Evolutionary conservation across 2,329 filamentous ascomycete genomes (phyloP), one percentile per base, ranked within the genome.

Genomic region (Amphichorda felina): DNA sequence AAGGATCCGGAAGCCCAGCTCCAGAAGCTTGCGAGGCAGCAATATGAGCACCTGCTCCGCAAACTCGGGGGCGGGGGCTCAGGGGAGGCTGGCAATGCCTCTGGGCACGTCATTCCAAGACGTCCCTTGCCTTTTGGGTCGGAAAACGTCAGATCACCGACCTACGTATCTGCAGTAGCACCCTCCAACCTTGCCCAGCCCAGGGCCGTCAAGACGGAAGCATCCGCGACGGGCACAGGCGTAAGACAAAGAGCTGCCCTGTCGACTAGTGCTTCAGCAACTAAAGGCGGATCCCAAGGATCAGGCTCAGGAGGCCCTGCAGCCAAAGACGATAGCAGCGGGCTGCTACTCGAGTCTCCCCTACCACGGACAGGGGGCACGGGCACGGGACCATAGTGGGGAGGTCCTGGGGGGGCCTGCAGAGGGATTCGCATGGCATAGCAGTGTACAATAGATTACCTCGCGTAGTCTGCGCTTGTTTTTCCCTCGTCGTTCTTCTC

Each of bases 1-100:
- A 68, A 85, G 80, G 79, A 88, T 59, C 82, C 82, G 40, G 60
- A 68, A 47, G 70, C 62, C 41, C 77, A 79, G 58, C 72, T 88
- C 47, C 75, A 82, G 54, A 76, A 80, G 56, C 66, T 87, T 43
- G 77, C 73, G 40, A 66, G 68, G 50, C 69, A 75, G 48, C 79
- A 85, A 57, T 75, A 71, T 37, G 72, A 78, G 45, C 64, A 71
- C 37, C 58, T 84, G 45, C 59, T 74, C 38, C 59, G 65, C 49
- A 72, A 61, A 50, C 59, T 79, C 18, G 63, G 62, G 30, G 55
- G 50, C 22, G 51, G 51, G 41, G 44, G 50, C 38, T 40, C 45
- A 41, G 40, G 41, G 33, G 28, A 40, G 18, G 32, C 43, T 41
- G 39, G 33, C 7, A 47, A 48, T 31, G 43, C 47, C 32, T 47